Conservation (phyloP, 1,139 yeast species). For the Sugiyamaella paludigena region DNA sequence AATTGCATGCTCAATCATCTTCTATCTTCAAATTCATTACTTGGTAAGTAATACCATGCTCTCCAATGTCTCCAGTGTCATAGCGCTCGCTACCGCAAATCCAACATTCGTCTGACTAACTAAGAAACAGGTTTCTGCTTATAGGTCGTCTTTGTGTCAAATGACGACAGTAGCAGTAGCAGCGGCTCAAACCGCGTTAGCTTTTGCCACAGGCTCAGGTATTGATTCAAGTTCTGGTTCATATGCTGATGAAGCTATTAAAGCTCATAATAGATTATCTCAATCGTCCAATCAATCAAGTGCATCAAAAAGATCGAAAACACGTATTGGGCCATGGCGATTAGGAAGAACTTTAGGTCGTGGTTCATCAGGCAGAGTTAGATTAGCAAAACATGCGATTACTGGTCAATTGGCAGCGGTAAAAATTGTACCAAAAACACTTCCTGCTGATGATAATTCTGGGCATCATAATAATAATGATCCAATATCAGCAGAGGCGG, state of each 20-base stretch:
- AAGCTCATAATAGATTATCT: slow-evolving; percentile 61
- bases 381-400: slow-evolving; percentile 80
- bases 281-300: slow-evolving; percentile 57
- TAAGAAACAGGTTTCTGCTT: too few species aligned
- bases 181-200: slow-evolving; percentile 18
- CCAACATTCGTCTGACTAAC: too few species aligned
- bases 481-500: slow-evolving; percentile 10
- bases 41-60: too few species aligned
- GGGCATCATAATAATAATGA: slow-evolving; percentile 25
- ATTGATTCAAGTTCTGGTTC: too few species aligned
- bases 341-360: slow-evolving; percentile 91
- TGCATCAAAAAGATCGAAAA: slow-evolving; percentile 54
- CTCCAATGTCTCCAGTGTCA: too few species aligned
- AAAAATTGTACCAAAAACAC: slow-evolving; percentile 87
- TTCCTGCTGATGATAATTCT: slow-evolving; percentile 43
- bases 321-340: slow-evolving; percentile 95
- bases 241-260: slow-evolving; percentile 44
- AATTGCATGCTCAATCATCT: too few species aligned
- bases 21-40: too few species aligned
- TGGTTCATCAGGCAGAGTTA: slow-evolving; percentile 92
- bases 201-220: not conserved
- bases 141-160: too few species aligned
- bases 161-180: slow-evolving; percentile 20
- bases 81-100: too few species aligned
- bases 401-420: slow-evolving; percentile 95